Evolutionary conservation across 768 basidiomycete genomes (phyloP), one percentile per base, ranked within the genome.

Genomic region (Hypsizygus marmoreus): DNA sequence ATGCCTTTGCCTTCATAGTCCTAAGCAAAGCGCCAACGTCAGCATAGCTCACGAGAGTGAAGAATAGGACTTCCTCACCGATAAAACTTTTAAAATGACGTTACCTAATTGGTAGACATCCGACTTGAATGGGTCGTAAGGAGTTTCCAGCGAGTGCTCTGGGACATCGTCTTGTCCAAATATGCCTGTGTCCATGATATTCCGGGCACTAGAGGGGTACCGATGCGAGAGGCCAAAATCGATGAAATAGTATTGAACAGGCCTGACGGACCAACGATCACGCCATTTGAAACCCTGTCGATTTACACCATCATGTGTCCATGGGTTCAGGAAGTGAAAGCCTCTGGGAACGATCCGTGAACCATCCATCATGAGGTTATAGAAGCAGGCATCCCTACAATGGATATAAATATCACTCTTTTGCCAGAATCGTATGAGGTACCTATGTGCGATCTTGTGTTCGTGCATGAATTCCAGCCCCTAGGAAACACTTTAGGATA

Each of bases 111-210:
- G 59, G 33, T 57, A 67, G 1, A 67, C 40, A 49, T 67, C 67
- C 2, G 62, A 40, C 10, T 56, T 57, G 49, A 65, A 69, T 1
- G 65, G 61, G 44, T 68, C 55, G 29, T 62, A 65, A 1, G 60
- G 59, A 2, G 53, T 36, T 10, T 43, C 41, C 1, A 40, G 14
- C 8, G 55, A 56, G 11, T 61, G 45, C 40, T 66, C 63, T 1
- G 67, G 63, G 12, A 58, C 58, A n/a, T 34, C 28, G 19, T 57
- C 59, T 40, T 63, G 61, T 4, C 62, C 58, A 37, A 34, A 23
- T 2, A 47, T 12, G 4, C 58, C 53, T 6, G 43, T 7, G 31
- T 40, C 53, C 14, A 16, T 29, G 14, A 23, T 22, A 31, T 30
- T 33, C 36, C 39, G 13, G 26, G 13, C 10, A 26, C 40, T 37